phyloP scores from a whole-genome alignment of 306 rosid species.

The Malus orientalis region DNA sequence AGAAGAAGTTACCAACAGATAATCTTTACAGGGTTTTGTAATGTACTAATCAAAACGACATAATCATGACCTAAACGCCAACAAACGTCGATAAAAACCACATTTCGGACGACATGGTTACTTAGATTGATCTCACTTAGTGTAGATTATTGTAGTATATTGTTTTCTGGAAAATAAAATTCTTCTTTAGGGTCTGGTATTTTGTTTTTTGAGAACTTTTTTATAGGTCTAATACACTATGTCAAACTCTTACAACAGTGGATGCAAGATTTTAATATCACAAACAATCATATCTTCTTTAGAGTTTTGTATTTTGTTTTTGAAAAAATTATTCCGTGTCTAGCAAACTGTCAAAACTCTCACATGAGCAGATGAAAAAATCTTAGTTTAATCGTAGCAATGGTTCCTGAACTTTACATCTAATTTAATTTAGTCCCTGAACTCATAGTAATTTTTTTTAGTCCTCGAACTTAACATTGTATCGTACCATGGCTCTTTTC shows the following conservation, averaged over 20 bases:
- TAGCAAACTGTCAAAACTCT: background rate
- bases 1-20: constrained; percentile 13
- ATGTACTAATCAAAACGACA: constrained; percentile 30
- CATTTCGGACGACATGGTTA: constrained; percentile 21
- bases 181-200: no score
- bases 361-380: background rate
- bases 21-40: constrained; percentile 16
- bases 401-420: no score
- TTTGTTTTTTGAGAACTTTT: no score
- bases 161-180: no score
- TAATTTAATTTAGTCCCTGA: no score
- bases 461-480: no score
- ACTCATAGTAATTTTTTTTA: no score
- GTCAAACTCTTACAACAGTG: background rate
- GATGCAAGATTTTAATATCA: background rate
- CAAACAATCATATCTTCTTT: background rate
- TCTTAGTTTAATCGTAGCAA: no score
- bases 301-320: background rate
- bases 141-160: no score
- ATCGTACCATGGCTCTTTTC: no score
- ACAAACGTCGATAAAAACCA: constrained; percentile 17
- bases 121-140: background rate
- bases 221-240: no score
- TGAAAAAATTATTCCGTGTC: background rate
- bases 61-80: constrained; percentile 4